Evolutionary conservation across 2,329 filamentous ascomycete species (phyloP).

Genomic region (Venturia pyrina): DNA sequence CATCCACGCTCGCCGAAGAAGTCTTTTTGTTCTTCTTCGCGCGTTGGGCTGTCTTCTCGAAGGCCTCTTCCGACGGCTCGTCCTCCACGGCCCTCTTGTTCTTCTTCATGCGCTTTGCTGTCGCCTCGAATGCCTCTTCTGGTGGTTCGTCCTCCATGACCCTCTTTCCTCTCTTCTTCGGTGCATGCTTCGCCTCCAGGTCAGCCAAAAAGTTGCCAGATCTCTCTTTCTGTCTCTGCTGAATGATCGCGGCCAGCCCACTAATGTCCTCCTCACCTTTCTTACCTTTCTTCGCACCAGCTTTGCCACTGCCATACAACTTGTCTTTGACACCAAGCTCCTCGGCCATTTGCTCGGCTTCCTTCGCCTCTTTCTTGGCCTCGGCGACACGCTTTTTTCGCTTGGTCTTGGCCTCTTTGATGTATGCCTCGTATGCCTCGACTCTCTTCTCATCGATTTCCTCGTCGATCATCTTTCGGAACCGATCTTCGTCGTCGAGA

Average conservation of each 20-base stretch:
- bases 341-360: slow-evolving; percentile 66
- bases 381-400: slow-evolving; percentile 48
- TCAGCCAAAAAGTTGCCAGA: slow-evolving; percentile 54
- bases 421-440: slow-evolving; percentile 56
- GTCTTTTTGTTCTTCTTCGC: background rate
- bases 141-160: slow-evolving; percentile 45
- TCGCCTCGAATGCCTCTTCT: slow-evolving; percentile 47
- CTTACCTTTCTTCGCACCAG: slow-evolving; percentile 35
- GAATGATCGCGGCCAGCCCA: slow-evolving; percentile 62
- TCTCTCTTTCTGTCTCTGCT: slow-evolving; percentile 56
- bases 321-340: slow-evolving; percentile 66
- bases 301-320: slow-evolving; percentile 42
- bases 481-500: slow-evolving; percentile 74
- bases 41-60: slow-evolving; percentile 20
- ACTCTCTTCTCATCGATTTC: slow-evolving; percentile 66
- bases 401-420: slow-evolving; percentile 57
- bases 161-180: slow-evolving; percentile 37
- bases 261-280: slow-evolving; percentile 28
- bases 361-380: slow-evolving; percentile 56
- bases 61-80: slow-evolving; percentile 55
- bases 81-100: slow-evolving; percentile 40
- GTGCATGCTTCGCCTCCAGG: slow-evolving; percentile 66
- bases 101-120: slow-evolving; percentile 1
- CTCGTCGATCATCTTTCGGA: slow-evolving; percentile 67
- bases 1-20: background rate